Evolutionary conservation across 2,329 filamentous ascomycete species (phyloP).

Genomic region (Penicillium crustosum): DNA sequence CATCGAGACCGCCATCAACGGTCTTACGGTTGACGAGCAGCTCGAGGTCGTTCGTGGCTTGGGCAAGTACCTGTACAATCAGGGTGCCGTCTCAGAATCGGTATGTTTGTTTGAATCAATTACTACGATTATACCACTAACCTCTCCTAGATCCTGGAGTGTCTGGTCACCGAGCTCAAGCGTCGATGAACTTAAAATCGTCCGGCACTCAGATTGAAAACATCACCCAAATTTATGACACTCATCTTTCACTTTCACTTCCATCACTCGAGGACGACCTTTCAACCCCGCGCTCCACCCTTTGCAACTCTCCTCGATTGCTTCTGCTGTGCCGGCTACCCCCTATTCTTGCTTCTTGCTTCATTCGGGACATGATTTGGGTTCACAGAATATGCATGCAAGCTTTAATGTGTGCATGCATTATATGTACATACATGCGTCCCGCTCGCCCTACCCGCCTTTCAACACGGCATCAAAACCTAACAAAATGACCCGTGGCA

Average conservation of each 20-base stretch:
- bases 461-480: constrained; percentile 15
- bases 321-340: constrained; percentile 12
- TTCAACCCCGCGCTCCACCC: constrained; percentile 12
- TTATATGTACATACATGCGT: constrained; percentile 13
- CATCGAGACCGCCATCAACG: constrained; percentile 87
- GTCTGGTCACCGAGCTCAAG: constrained; percentile 38
- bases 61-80: constrained; percentile 64
- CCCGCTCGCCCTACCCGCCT: constrained; percentile 6
- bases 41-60: constrained; percentile 69
- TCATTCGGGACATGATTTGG: constrained; percentile 6
- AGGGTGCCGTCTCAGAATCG: constrained; percentile 57
- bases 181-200: constrained; percentile 27
- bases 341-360: constrained; percentile 9
- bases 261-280: constrained; percentile 7
- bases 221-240: constrained; percentile 17
- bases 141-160: constrained; percentile 36
- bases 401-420: constrained; percentile 13
- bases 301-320: constrained; percentile 8
- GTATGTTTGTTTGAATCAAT: constrained; percentile 37
- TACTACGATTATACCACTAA: constrained; percentile 17
- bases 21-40: constrained; percentile 84
- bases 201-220: constrained; percentile 7
- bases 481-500: constrained; percentile 1
- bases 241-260: constrained; percentile 13
- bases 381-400: constrained; percentile 14